Percentiles rank a stretch among this genome's conserved stretches.
phyloP scores from a whole-genome alignment of 2,329 filamentous ascomycete species.

The Colletotrichum paranaense region DNA sequence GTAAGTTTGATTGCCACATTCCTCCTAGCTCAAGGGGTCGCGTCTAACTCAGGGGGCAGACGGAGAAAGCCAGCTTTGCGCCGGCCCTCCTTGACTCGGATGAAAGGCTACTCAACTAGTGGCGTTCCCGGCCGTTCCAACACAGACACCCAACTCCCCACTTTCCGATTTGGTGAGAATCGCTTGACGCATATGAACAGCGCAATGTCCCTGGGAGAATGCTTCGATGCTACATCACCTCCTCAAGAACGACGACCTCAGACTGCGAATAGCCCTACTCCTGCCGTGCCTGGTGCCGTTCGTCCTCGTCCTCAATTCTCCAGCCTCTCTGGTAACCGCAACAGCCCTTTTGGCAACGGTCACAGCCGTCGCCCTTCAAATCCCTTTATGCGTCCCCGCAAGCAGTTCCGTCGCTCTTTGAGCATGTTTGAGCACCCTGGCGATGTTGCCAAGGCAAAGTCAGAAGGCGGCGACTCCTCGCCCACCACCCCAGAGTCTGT shows the following conservation, averaged over 20 bases:
- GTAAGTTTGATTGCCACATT: slow-evolving; percentile 53
- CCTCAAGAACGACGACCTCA: slow-evolving; percentile 74
- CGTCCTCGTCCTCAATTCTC: slow-evolving; percentile 75
- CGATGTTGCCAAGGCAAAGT: slow-evolving; percentile 86
- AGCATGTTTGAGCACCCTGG: slow-evolving; percentile 98
- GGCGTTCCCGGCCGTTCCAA: slow-evolving; percentile 69
- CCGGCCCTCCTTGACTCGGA: slow-evolving; percentile 79
- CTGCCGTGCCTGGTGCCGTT: slow-evolving; percentile 66
- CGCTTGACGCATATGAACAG: slow-evolving; percentile 50
- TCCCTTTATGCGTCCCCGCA: slow-evolving; percentile 80
- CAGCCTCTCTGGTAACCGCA: slow-evolving; percentile 69
- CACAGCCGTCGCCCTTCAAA: slow-evolving; percentile 80
- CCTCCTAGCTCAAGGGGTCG: slow-evolving; percentile 24
- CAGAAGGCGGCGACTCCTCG: slow-evolving; percentile 62
- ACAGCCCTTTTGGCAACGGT: slow-evolving; percentile 78
- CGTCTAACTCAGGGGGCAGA: slow-evolving; percentile 51
- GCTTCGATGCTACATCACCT: slow-evolving; percentile 80
- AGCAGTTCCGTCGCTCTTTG: slow-evolving; percentile 89
- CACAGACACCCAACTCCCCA: slow-evolving; percentile 73
- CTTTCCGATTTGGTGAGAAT: slow-evolving; percentile 75
- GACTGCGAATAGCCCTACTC: slow-evolving; percentile 69
- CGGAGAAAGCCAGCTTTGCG: slow-evolving; percentile 75
- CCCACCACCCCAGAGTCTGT: slow-evolving; percentile 64
- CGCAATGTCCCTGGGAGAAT: slow-evolving; percentile 79
- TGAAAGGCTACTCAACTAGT: slow-evolving; percentile 80